Conservation (phyloP, 495 filamentous ascomycete genomes). For the Xylaria curta region DNA sequence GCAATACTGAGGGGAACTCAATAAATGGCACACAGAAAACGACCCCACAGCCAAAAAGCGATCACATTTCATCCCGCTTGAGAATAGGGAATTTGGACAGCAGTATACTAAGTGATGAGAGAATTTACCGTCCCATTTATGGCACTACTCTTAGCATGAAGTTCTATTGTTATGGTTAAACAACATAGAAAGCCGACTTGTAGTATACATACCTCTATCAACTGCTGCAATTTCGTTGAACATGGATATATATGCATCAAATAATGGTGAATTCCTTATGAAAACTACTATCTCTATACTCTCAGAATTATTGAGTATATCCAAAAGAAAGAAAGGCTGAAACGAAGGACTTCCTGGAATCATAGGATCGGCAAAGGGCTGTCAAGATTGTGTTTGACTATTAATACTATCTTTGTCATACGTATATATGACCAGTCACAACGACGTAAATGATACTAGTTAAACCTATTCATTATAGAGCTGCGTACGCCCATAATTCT, state of each 20-base stretch:
- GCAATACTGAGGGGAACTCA: neutral
- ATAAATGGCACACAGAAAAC: neutral
- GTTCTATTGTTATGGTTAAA: too few relatives aligned
- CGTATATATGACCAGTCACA: neutral
- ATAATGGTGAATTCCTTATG: neutral
- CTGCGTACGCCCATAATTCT: neutral
- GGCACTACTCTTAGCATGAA: too few relatives aligned
- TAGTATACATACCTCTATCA: too few relatives aligned
- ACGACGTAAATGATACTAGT: neutral
- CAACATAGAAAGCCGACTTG: too few relatives aligned
- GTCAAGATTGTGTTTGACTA: neutral
- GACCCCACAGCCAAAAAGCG: neutral
- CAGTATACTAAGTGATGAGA: too few relatives aligned
- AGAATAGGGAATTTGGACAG: too few relatives aligned
- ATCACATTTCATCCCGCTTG: too few relatives aligned
- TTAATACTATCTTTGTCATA: neutral
- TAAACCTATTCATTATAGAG: neutral
- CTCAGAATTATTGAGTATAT: neutral
- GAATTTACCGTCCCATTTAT: too few relatives aligned
- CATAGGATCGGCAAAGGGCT: neutral
- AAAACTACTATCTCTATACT: neutral
- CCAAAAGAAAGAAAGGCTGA: neutral
- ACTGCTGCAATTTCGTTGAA: too few relatives aligned
- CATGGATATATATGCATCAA: too few relatives aligned
- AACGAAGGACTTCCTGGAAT: constrained; percentile 57